These are phyloP conservation scores for Emericellopsis terricola DNA, from an alignment of 495 filamentous ascomycete species.

Conservation along the genomic window DNA sequence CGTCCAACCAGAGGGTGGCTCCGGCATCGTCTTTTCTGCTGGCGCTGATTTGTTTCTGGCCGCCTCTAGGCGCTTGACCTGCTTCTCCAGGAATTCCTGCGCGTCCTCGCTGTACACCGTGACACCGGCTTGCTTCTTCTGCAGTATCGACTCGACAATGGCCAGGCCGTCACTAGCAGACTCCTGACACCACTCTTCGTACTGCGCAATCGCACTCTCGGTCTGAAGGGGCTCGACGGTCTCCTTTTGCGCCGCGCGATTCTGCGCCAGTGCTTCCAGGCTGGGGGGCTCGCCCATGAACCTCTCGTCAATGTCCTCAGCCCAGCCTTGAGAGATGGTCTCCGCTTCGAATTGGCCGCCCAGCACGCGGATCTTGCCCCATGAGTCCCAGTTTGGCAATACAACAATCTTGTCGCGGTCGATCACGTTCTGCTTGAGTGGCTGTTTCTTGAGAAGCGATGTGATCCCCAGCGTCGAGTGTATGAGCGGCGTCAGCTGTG, in stretches of 20 bases:
- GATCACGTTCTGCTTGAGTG: conserved; percentile 85
- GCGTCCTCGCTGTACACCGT: conserved; percentile 63
- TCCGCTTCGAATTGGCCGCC: conserved; percentile 93
- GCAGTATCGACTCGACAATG: conserved; percentile 1
- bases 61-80: conserved; percentile 55
- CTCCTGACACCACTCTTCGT: conserved; percentile 64
- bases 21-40: conserved; percentile 30
- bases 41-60: conserved; percentile 34
- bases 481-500: conserved; percentile 63
- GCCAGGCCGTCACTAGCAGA: conserved; percentile 42
- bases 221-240: conserved; percentile 8
- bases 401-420: conserved; percentile 90
- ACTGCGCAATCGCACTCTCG: conserved; percentile 45
- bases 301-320: conserved; percentile 51
- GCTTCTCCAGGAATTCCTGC: conserved; percentile 58
- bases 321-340: conserved; percentile 66
- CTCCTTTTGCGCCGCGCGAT: conserved; percentile 7
- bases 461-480: conserved; percentile 81
- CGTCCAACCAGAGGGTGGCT: conserved; percentile 10
- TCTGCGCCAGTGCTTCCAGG: conserved; percentile 9
- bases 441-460: conserved; percentile 66
- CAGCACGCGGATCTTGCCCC: conserved; percentile 89
- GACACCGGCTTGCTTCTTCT: conserved; percentile 29
- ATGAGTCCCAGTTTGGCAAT: conserved; percentile 94
- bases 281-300: conserved; percentile 9